Base-by-base conservation (phyloP, 2,329 filamentous ascomycete species). In the Paradendryphiella salina region DNA sequence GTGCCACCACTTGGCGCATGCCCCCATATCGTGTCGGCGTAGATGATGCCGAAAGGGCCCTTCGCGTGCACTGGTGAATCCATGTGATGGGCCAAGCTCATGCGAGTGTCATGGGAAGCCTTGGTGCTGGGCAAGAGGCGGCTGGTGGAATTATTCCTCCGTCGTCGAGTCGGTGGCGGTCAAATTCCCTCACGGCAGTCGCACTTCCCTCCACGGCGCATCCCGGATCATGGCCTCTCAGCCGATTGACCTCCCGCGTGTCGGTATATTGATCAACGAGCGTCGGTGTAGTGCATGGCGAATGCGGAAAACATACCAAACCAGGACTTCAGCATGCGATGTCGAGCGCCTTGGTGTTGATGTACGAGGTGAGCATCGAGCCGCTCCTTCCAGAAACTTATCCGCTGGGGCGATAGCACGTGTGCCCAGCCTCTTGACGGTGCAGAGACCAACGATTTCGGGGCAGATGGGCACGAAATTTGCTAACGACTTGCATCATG, bases 101-200 rank as follows among this genome's bases (percentile, higher is more conserved):
- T 60, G 53, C 47, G 49, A 61, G 52, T 42, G 46, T 35, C 42
- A 51, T 46, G 52, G 57, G 58, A 64, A 57, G 50, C 36, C 50
- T 50, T 18, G 37, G 11, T 42, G 52, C 47, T 45, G 34, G 54
- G 39, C 29, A 35, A 17, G 17, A 43, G 47, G 46, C 51, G 53
- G 56, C 57, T 65, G 63, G 63, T 64, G 61, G 63, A 64, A 59
- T 36, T 56, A 59, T 63, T 63, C 26, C 33, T 52, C 56, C 61
- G 54, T 28, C 31, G 21, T 40, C 35, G 18, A n/a, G 41, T 52
- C 46, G 37, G 49, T 60, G 55, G 62, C 57, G 54, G 47, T 52
- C 46, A 54, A 31, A 44, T 41, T 46, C 33, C 23, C 36, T 50
- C 35, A 50, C 36, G 33, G 36, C 50, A 42, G 55, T 40, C 46